Evolutionary conservation across 202 grass and related monocot species (phyloP), one percentile per base, ranked within the genome.

Genomic region (Hordeum pubiflorum): DNA sequence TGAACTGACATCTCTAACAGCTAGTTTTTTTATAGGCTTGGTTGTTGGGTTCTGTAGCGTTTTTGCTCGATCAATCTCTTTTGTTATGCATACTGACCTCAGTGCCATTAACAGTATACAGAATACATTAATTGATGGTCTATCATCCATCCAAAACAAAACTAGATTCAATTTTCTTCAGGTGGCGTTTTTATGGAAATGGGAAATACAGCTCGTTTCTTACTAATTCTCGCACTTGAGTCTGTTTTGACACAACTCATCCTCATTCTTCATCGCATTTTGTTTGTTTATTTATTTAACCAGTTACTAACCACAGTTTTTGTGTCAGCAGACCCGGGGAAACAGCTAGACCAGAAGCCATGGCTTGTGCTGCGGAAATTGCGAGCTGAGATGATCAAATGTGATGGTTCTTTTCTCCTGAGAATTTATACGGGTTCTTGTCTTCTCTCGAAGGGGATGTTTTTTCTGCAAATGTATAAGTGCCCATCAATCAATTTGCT

Each of bases 271-370:
- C 27, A 11, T 32, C n/a, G 18, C 22, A 38, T 62, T 84, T 24
- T 40, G 4, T 57, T 24, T 54, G 3, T 15, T 46, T 4, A 29
- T 64, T 15, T 57, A 43, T 64, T 15, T 57, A 43, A 41, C 56
- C 31, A 79, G 39, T 41, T 32, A 40, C 7, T 79, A 55, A 85
- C 68, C 15, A 33, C 18, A 54, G 23, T 26, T 65, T 85, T 65
- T 78, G 20, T 83, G 67, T 43, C 52, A 33, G 36, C 79, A 89
- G 79, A 22, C 41, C 15, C 75, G 41, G 83, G 79, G 74, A 50
- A 2, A 33, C 59, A 50, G 59, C 59, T 26, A 67, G 38, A 3
- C 26, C 61, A 29, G 79, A 70, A 68, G 52, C 69, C 75, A 77
- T 55, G 23, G 79, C 39, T 50, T 3, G 24, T 0, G 33, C 60